phyloP scores from a whole-genome alignment of 306 rosid genomes.

The Quercus mongolica region DNA sequence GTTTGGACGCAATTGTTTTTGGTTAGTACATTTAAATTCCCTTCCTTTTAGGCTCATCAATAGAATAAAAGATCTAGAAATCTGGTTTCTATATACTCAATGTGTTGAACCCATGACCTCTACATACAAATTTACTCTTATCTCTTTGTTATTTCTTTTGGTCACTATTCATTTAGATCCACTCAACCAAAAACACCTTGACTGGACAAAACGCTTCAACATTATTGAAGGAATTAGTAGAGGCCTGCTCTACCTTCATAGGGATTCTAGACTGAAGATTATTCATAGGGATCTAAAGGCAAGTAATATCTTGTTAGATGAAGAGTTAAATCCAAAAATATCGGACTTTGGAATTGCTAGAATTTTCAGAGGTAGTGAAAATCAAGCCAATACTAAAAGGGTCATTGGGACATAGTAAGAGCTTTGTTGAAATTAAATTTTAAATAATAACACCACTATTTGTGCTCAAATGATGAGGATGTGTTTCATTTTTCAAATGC shows the following conservation, averaged over 20 bases:
- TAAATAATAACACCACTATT: background rate
- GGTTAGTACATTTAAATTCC: too few species aligned
- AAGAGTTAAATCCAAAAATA: constrained; percentile 34
- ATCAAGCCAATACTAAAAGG: constrained; percentile 33
- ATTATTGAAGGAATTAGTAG: constrained; percentile 35
- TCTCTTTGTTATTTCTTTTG: too few species aligned
- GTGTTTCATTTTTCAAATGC: background rate
- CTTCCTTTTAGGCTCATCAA: too few species aligned
- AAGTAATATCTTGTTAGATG: constrained; percentile 35
- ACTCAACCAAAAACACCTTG: too few species aligned
- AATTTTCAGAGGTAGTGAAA: constrained; percentile 16
- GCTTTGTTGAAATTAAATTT: too few species aligned
- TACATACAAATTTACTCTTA: too few species aligned
- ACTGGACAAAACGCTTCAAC: constrained; percentile 25
- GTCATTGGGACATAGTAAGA: constrained; percentile 41
- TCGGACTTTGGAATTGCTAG: constrained; percentile 36
- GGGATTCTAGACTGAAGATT: constrained; percentile 36
- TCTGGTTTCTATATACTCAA: too few species aligned
- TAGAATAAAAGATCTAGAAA: too few species aligned
- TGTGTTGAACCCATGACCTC: too few species aligned
- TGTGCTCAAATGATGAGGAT: background rate
- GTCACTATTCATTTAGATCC: too few species aligned
- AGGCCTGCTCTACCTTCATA: constrained; percentile 32
- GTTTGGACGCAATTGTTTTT: too few species aligned
- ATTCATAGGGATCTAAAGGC: constrained; percentile 37